Percentiles rank a stretch among this genome's conserved stretches.
Conservation (phyloP, 441 rosid genomes). For the Brassica hybrid region DNA sequence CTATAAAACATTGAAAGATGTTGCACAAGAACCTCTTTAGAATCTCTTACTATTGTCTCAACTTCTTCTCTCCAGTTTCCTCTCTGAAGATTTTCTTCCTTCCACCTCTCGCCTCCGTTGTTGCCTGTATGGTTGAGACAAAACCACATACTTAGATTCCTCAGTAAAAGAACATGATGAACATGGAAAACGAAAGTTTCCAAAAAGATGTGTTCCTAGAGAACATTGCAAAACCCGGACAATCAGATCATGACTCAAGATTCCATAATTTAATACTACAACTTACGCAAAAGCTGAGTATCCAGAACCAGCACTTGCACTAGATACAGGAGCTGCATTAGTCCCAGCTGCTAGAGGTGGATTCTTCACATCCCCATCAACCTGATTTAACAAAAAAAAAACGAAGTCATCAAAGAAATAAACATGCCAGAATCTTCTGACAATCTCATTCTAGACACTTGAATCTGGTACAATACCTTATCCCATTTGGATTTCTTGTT, state of each 20-base stretch:
- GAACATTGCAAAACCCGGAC: conserved; percentile 4
- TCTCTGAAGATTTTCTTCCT: conserved; percentile 75
- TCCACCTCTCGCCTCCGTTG: conserved; percentile 88
- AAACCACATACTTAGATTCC: not conserved
- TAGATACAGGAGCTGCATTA: conserved; percentile 69
- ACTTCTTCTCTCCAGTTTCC: conserved; percentile 77
- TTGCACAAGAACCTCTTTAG: conserved; percentile 16
- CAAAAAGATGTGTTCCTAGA: not conserved
- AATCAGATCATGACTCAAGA: conserved; percentile 20
- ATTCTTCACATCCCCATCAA: conserved; percentile 74
- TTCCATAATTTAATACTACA: not conserved
- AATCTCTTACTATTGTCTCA: conserved; percentile 40
- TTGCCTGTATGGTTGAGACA: conserved; percentile 53
- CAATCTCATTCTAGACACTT: conserved; percentile 11
- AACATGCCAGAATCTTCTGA: conserved; percentile 1
- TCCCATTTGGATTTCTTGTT: conserved; percentile 99
- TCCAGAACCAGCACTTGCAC: conserved; percentile 86
- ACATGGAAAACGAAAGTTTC: not conserved
- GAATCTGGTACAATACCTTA: conserved; percentile 56
- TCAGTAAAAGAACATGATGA: not conserved
- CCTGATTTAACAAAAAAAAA: conserved; percentile 52
- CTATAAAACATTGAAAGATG: conserved; percentile 22
- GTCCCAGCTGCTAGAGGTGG: conserved; percentile 56
- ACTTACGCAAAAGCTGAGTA: conserved; percentile 93
- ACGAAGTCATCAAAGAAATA: not conserved